phyloP scores from a whole-genome alignment of 2,329 filamentous ascomycete species.

The Trichoderma koningiopsis region DNA sequence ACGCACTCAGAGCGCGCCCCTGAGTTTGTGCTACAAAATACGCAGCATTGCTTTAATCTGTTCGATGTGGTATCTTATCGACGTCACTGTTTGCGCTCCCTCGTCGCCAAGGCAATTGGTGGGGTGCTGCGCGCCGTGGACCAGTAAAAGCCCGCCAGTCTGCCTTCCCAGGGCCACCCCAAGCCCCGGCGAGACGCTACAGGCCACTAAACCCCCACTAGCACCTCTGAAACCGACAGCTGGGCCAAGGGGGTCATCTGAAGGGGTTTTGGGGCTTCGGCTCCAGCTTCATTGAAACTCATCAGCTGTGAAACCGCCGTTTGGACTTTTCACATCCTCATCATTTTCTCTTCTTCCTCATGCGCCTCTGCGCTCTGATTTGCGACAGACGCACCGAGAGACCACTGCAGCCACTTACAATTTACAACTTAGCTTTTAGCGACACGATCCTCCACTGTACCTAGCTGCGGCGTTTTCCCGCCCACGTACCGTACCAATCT shows the following conservation, averaged over 20 bases:
- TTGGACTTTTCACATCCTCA: slow-evolving; percentile 9
- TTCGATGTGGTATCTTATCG: slow-evolving; percentile 1
- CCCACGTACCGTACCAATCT: background rate
- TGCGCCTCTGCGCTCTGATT: background rate
- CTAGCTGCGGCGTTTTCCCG: background rate
- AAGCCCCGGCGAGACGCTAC: background rate
- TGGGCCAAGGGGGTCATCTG: slow-evolving; percentile 21
- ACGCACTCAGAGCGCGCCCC: background rate
- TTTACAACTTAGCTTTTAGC: background rate
- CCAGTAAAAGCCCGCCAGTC: slow-evolving; percentile 17
- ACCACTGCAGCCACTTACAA: background rate
- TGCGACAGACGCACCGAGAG: background rate
- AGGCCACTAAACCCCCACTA: slow-evolving; percentile 22
- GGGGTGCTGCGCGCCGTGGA: background rate
- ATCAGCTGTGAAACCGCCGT: slow-evolving; percentile 22
- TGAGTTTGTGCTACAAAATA: background rate
- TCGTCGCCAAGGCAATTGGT: slow-evolving; percentile 23
- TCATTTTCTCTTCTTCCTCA: background rate
- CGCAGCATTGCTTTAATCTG: too few species aligned
- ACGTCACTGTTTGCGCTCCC: slow-evolving; percentile 19
- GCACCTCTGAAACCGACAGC: slow-evolving; percentile 25
- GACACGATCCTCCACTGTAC: background rate
- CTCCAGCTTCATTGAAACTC: slow-evolving; percentile 22
- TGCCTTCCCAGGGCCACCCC: slow-evolving; percentile 12
- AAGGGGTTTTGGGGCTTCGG: background rate